phyloP scores from a whole-genome alignment of 148 eudicot species.

The Chenopodium quinoa region DNA sequence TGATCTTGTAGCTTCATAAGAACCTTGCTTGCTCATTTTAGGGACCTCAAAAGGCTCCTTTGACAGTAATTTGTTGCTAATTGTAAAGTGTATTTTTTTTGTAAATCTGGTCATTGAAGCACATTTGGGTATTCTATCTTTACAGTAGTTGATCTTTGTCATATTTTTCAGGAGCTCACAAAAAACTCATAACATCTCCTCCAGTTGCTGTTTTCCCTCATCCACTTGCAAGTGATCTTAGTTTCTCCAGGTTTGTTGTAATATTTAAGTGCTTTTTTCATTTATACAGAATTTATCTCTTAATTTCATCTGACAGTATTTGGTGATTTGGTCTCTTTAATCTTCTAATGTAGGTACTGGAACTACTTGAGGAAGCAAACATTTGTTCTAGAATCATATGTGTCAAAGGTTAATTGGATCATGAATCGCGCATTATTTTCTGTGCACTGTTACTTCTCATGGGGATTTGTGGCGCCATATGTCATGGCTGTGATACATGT shows the following conservation, averaged over 20 bases:
- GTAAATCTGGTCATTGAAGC: neutral
- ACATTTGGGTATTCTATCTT: conserved; percentile 1
- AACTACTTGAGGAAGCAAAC: conserved; percentile 99
- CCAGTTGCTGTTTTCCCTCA: conserved; percentile 99
- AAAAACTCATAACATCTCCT: conserved; percentile 84
- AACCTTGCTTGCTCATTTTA: neutral
- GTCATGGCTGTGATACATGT: conserved; percentile 82
- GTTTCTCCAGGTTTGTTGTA: conserved; percentile 67
- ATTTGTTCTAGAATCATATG: conserved; percentile 89
- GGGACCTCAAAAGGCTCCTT: too few relatives aligned
- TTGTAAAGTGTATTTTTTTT: neutral
- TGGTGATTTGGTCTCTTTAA: conserved; percentile 8
- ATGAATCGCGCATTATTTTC: conserved; percentile 95
- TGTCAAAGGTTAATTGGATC: conserved; percentile 75
- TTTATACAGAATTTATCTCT: neutral
- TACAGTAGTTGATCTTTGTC: conserved; percentile 12
- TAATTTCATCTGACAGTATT: conserved; percentile 11
- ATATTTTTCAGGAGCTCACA: conserved; percentile 71
- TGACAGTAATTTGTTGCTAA: neutral
- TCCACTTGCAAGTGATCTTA: conserved; percentile 95
- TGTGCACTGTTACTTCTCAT: conserved; percentile 87
- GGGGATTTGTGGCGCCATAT: conserved; percentile 95
- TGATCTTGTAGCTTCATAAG: neutral
- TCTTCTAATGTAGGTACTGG: conserved; percentile 67
- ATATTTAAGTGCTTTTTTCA: neutral